These are phyloP conservation scores for Hyphopichia wangnamkhiaoensis DNA, from an alignment of 1,139 yeast species.

Conservation along the genomic window DNA sequence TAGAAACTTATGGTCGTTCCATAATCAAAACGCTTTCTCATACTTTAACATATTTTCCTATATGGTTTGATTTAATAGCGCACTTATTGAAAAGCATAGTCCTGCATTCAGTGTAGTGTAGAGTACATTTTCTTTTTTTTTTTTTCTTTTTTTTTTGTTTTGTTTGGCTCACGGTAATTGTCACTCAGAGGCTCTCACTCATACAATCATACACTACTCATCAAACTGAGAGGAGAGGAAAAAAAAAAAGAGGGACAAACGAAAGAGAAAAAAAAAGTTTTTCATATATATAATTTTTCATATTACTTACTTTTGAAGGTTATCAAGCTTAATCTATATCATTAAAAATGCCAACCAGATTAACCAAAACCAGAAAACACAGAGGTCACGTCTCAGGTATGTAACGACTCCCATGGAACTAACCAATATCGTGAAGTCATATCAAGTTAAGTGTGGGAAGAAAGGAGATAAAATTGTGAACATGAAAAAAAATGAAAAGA, in stretches of 20 bases:
- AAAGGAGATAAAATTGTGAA: background rate
- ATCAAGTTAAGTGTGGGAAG: background rate
- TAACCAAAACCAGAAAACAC: conserved; percentile 99
- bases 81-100: no score
- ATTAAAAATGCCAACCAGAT: conserved; percentile 95
- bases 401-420: conserved; percentile 28
- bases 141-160: no score
- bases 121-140: background rate
- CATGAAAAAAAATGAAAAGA: background rate
- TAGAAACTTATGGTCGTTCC: no score
- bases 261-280: conserved; percentile 3
- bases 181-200: no score
- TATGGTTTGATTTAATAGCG: no score
- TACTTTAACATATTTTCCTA: no score
- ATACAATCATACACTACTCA: no score
- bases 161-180: background rate
- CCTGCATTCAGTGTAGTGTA: no score
- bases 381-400: conserved; percentile 99
- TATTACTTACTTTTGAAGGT: conserved; percentile 6
- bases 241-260: background rate
- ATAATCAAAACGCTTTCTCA: no score
- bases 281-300: conserved; percentile 1
- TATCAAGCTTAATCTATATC: conserved; percentile 19
- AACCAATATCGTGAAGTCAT: background rate
- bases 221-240: no score